Evolutionary conservation across 306 rosid genomes (phyloP), one percentile per base, ranked within the genome.

Genomic region (Rosa persica): DNA sequence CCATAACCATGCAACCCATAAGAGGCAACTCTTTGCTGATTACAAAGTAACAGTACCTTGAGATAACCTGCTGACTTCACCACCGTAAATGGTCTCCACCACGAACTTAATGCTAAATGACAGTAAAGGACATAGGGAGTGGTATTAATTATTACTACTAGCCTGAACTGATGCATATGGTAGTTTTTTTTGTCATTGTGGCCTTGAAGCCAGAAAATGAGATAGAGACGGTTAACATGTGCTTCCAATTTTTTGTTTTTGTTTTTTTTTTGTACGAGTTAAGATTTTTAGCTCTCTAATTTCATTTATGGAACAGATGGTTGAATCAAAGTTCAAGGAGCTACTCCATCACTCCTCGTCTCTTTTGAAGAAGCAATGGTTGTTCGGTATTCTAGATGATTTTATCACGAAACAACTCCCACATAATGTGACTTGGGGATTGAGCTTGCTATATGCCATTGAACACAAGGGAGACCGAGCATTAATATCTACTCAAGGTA

Each of bases 351-450:
- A 95, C 77, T 91, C 99, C 60, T 67, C 70, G 68, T 75, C 78
- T 77, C 95, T 91, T 79, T 74, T 95, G 77, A 93, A 89, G 87
- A 95, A 91, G 86, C 93, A 89, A 81, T 95, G 97, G 93, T n/a
- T 95, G 67, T 95, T 91, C 66, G 97, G 99, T 58, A 87, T 95
- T 80, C 78, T 95, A 62, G 97, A 95, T 83, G 98, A 95, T 89
- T 95, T 93, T 83, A 86, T 86, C 74, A 95, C 99, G 9, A 95
- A 95, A 87, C 99, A 95, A 86, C 96, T 95, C 71, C 98, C 99
- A 54, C 98, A 92, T 83, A 95, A 95, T 84, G 99, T 95, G 79
- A 95, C 99, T 55, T 95, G 99, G 99, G 92, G 97, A 57, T 83
- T 95, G 88, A 95, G 99, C 86, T 87, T 95, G 88, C 81, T 95